Conservation (phyloP, 2,329 filamentous ascomycete species). For the Botrytis fragariae region DNA sequence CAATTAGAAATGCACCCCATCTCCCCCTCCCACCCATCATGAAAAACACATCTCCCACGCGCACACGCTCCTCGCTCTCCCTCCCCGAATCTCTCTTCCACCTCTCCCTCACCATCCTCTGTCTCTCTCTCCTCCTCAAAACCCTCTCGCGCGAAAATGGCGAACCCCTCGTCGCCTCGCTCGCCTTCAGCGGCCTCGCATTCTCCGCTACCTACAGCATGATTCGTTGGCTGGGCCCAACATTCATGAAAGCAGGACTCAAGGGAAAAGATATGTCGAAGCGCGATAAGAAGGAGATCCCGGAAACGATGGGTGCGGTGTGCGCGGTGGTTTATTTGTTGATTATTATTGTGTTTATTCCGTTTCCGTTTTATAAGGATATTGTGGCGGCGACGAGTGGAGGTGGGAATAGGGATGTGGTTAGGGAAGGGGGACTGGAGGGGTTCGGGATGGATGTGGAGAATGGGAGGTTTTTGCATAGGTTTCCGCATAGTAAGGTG, state of each 20-base stretch:
- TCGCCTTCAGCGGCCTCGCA: constrained; percentile 81
- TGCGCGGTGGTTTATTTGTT: constrained; percentile 91
- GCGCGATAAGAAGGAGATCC: constrained; percentile 70
- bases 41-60: not conserved
- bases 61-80: constrained; percentile 44
- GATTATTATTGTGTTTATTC: constrained; percentile 85
- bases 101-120: constrained; percentile 63
- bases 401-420: constrained; percentile 85
- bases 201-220: constrained; percentile 81
- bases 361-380: constrained; percentile 97
- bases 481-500: constrained; percentile 93
- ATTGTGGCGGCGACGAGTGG: constrained; percentile 93
- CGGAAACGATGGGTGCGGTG: constrained; percentile 93
- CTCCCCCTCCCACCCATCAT: not conserved
- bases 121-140: constrained; percentile 60
- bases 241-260: constrained; percentile 83
- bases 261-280: constrained; percentile 90
- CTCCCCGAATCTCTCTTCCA: constrained; percentile 51
- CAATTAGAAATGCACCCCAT: not conserved
- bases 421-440: constrained; percentile 46
- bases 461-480: constrained; percentile 80
- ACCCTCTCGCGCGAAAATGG: constrained; percentile 72
- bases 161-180: constrained; percentile 82
- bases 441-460: constrained; percentile 44
- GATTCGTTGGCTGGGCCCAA: constrained; percentile 88